phyloP scores from a whole-genome alignment of 164 flowering plant genomes.

The Vitis amurensis region DNA sequence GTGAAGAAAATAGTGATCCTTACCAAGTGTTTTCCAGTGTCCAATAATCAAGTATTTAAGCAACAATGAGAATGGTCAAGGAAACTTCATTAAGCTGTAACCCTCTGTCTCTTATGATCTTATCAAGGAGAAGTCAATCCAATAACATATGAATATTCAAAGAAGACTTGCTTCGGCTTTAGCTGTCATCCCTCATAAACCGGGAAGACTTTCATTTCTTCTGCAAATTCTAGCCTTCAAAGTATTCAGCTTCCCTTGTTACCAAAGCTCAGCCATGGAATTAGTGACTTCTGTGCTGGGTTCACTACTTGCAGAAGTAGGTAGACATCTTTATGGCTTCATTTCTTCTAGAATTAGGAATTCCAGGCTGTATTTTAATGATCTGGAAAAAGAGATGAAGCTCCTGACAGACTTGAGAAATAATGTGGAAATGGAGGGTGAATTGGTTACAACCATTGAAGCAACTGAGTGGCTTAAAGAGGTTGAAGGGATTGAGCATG shows the following conservation, averaged over 20 bases:
- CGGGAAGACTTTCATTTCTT: neutral
- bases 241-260: neutral
- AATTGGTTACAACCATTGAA: neutral
- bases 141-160: too few species aligned
- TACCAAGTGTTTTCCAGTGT: too few species aligned
- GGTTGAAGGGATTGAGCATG: neutral
- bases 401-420: neutral
- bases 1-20: too few species aligned
- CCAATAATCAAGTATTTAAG: too few species aligned
- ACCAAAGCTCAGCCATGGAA: conserved; percentile 4
- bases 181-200: too few species aligned
- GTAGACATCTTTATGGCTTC: neutral
- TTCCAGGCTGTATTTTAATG: neutral
- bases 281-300: neutral
- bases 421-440: neutral
- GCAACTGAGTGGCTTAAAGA: neutral
- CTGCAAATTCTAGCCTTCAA: neutral
- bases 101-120: too few species aligned
- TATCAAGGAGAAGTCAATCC: too few species aligned
- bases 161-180: too few species aligned
- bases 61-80: too few species aligned
- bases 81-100: too few species aligned
- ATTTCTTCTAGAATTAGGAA: neutral
- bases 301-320: neutral
- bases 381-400: neutral